These are phyloP conservation scores for Eremochloa ophiuroides DNA, from an alignment of 176 grass and related monocot genomes.

Conservation along the genomic window DNA sequence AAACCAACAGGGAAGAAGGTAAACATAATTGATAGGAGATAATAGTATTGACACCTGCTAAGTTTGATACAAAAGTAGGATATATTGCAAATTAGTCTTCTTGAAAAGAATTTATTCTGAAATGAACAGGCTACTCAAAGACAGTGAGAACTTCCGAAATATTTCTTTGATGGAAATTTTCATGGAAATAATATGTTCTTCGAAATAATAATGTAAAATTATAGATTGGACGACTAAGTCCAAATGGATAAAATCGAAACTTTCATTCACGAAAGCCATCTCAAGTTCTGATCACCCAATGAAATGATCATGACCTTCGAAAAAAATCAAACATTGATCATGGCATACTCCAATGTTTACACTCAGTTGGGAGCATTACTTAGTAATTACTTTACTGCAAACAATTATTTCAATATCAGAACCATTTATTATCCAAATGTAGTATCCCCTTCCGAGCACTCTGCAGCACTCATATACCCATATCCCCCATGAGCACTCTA, in stretches of 20 bases:
- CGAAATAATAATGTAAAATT: background rate
- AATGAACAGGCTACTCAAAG: background rate
- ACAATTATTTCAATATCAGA: background rate
- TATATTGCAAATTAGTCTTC: background rate
- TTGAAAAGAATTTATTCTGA: background rate
- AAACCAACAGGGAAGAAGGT: background rate
- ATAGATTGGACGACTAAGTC: background rate
- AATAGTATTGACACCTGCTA: background rate
- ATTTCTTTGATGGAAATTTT: background rate
- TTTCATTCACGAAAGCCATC: background rate
- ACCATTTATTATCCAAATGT: background rate
- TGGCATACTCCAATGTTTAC: background rate
- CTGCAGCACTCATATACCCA: background rate
- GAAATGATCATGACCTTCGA: background rate
- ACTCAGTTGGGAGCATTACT: background rate
- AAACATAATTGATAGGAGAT: background rate
- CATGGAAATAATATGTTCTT: background rate
- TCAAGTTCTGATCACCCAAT: background rate
- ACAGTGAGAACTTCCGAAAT: background rate
- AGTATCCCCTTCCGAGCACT: background rate
- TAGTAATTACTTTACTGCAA: background rate
- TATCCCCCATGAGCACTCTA: background rate
- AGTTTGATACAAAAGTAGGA: background rate
- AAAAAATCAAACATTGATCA: background rate
- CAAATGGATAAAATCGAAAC: background rate